Evolutionary conservation across 1,284 basidiomycete species (phyloP).

Genomic region (Wallemia ichthyophaga): DNA sequence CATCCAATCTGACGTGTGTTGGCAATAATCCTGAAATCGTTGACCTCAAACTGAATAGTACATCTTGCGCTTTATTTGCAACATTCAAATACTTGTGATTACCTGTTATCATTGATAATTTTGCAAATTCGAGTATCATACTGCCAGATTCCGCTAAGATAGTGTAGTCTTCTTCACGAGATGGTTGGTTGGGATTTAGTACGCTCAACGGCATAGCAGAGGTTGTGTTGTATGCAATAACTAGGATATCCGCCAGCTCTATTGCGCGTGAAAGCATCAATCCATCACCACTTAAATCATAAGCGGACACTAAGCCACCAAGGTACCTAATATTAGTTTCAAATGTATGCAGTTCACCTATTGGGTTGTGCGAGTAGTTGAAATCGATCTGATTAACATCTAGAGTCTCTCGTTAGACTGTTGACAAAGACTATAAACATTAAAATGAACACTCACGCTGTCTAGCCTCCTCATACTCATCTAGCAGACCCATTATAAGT

Average conservation of each 20-base stretch:
- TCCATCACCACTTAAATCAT: slow-evolving; percentile 30
- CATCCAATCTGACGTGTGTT: not conserved
- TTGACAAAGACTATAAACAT: slow-evolving; percentile 31
- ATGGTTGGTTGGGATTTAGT: not conserved
- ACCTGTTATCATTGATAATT: not conserved
- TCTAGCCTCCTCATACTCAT: slow-evolving; percentile 43
- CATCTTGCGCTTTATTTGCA: not conserved
- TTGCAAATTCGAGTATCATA: not conserved
- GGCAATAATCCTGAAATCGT: not conserved
- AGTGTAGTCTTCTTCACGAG: not conserved
- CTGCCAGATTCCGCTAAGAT: not conserved
- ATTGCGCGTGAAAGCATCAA: slow-evolving; percentile 7
- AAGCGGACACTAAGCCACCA: slow-evolving; percentile 36
- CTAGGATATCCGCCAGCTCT: not conserved
- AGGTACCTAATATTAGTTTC: slow-evolving; percentile 47
- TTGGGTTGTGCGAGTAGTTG: slow-evolving; percentile 5
- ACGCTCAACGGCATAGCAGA: not conserved
- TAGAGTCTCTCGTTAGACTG: slow-evolving; percentile 26
- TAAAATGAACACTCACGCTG: slow-evolving; percentile 11
- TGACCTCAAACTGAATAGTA: not conserved
- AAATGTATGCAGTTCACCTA: slow-evolving; percentile 22
- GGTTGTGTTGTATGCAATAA: not conserved
- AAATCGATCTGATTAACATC: slow-evolving; percentile 8
- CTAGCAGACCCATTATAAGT: slow-evolving; percentile 49
- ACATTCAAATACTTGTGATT: not conserved